These are phyloP conservation scores for Amphichorda felina DNA, from an alignment of 2,329 filamentous ascomycete species.

Conservation along the genomic window DNA sequence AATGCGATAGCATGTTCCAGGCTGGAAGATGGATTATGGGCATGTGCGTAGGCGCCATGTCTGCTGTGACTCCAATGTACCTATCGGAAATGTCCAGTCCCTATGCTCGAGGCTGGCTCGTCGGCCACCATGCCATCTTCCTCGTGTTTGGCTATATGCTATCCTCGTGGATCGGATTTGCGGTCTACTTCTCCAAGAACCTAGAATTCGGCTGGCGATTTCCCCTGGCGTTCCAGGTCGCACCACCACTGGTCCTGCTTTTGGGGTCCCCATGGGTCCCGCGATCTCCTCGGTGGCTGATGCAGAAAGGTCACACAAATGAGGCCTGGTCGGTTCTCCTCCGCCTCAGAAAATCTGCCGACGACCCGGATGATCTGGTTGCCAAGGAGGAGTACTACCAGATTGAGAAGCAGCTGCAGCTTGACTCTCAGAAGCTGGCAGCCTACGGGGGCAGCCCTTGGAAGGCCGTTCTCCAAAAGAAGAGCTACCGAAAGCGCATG, in stretches of 20 bases:
- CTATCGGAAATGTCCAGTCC: constrained; percentile 19
- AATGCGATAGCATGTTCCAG: constrained; percentile 18
- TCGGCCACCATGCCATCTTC: constrained; percentile 35
- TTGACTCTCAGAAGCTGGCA: constrained; percentile 27
- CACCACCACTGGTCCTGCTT: constrained; percentile 23
- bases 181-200: constrained; percentile 16
- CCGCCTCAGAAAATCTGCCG: constrained; percentile 21
- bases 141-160: constrained; percentile 32
- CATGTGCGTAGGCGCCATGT: constrained; percentile 25
- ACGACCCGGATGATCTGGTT: constrained; percentile 25
- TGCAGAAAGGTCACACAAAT: constrained; percentile 29
- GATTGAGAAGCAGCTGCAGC: constrained; percentile 29
- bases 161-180: constrained; percentile 25
- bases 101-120: constrained; percentile 32
- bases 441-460: constrained; percentile 25
- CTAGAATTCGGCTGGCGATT: constrained; percentile 27
- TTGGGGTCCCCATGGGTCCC: constrained; percentile 23
- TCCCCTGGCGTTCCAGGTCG: constrained; percentile 26
- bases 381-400: constrained; percentile 34
- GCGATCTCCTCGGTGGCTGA: constrained; percentile 34
- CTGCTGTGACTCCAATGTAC: constrained; percentile 21
- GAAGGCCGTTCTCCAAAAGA: constrained; percentile 31
- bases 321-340: constrained; percentile 30
- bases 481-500: constrained; percentile 37
- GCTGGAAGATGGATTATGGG: constrained; percentile 32